Percentiles rank a stretch among this genome's conserved stretches.
Evolutionary conservation across 306 rosid genomes (phyloP).

Genomic region (Cicer arietinum): DNA sequence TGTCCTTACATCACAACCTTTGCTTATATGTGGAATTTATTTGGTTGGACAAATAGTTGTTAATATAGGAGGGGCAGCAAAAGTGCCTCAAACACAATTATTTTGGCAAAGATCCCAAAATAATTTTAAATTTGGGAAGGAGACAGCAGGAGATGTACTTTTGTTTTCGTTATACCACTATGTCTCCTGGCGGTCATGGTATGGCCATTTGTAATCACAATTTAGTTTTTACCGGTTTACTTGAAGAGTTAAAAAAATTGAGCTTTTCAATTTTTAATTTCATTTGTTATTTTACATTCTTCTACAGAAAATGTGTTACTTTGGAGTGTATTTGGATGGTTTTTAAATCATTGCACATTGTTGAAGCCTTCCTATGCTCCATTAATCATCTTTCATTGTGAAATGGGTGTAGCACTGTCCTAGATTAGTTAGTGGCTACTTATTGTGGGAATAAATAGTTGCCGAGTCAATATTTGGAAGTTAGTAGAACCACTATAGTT

Average conservation of each 20-base stretch:
- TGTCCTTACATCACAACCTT: slow-evolving; percentile 18
- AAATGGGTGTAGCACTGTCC: slow-evolving; percentile 26
- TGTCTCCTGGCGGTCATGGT: background rate
- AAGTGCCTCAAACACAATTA: background rate
- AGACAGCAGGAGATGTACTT: background rate
- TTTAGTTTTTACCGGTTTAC: slow-evolving; percentile 15
- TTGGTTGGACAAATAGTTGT: slow-evolving; percentile 2
- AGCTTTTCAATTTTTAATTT: slow-evolving; percentile 13
- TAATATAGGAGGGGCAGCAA: background rate
- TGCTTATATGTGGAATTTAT: slow-evolving; percentile 25
- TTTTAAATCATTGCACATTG: slow-evolving; percentile 18
- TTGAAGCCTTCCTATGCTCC: background rate
- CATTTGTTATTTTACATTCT: slow-evolving; percentile 18
- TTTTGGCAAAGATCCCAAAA: background rate
- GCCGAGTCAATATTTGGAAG: slow-evolving; percentile 4
- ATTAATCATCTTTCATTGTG: slow-evolving; percentile 8
- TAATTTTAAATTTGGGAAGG: slow-evolving; percentile 15
- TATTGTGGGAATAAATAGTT: background rate
- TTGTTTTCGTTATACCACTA: background rate
- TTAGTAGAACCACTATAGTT: slow-evolving; percentile 14
- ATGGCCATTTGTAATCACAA: background rate
- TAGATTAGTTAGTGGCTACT: slow-evolving; percentile 19
- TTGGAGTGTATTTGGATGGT: slow-evolving; percentile 32
- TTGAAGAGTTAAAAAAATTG: slow-evolving; percentile 7
- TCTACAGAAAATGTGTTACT: slow-evolving; percentile 13